These are phyloP conservation scores for Hyphodiscus hymeniophilus DNA, from an alignment of 495 filamentous ascomycete species.

Conservation along the genomic window DNA sequence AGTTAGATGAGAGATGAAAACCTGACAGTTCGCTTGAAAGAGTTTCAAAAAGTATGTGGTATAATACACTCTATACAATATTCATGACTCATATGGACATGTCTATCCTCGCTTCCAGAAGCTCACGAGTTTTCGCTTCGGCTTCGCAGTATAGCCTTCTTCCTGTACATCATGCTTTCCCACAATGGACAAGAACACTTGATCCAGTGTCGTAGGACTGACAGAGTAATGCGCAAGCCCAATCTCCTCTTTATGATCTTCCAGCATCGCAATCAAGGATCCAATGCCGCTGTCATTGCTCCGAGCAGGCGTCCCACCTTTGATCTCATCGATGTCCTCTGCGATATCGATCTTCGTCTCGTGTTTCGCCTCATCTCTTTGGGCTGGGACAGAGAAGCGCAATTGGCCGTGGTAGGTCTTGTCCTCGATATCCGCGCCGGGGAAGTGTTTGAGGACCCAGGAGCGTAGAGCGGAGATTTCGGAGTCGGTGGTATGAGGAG, in stretches of 20 bases:
- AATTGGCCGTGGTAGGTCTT: constrained; percentile 77
- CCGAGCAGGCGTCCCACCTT: constrained; percentile 20
- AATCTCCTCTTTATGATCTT: constrained; percentile 53
- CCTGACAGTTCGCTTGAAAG: too few species aligned
- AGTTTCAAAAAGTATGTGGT: too few species aligned
- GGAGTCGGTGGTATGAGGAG: constrained; percentile 57
- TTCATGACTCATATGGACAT: background rate
- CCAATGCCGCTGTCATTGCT: constrained; percentile 34
- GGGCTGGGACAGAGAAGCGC: constrained; percentile 60
- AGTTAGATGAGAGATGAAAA: too few species aligned
- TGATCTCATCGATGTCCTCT: constrained; percentile 17
- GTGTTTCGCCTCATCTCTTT: background rate
- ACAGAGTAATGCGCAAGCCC: constrained; percentile 76
- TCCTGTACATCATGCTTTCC: constrained; percentile 67
- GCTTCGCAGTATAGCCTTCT: constrained; percentile 45
- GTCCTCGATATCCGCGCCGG: constrained; percentile 54
- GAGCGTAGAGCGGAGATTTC: constrained; percentile 54
- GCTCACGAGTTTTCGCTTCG: constrained; percentile 3
- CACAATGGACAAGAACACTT: constrained; percentile 80
- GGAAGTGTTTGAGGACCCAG: constrained; percentile 53
- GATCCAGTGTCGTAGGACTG: constrained; percentile 73
- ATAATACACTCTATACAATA: too few species aligned
- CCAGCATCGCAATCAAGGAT: constrained; percentile 59
- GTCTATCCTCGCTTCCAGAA: background rate
- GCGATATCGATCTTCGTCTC: background rate